These are phyloP conservation scores for Saccharomycopsis fibuligera DNA, from an alignment of 805 yeast genomes.

Conservation along the genomic window DNA sequence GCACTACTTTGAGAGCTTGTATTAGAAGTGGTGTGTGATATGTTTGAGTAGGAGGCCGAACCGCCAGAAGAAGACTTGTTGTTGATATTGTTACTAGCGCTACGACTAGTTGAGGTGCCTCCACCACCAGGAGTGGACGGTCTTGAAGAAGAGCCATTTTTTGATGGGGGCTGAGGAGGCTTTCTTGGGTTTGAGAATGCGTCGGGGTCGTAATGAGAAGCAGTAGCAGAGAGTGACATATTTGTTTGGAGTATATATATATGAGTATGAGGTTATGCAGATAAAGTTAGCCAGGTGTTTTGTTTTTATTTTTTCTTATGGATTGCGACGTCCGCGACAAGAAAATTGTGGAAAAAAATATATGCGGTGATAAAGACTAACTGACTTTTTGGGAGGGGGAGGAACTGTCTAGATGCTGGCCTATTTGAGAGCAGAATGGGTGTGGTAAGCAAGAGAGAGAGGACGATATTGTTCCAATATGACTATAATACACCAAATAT, in stretches of 20 bases:
- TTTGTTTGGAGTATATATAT: no score
- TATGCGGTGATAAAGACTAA: no score
- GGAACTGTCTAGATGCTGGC: no score
- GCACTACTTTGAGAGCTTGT: background rate
- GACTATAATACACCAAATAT: no score
- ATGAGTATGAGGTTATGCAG: no score
- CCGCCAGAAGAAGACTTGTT: background rate
- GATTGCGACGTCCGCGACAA: background rate
- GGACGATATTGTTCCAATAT: no score
- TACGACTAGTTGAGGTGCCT: background rate
- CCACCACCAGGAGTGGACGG: background rate
- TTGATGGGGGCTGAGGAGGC: constrained; percentile 21
- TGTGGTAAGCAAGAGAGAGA: no score
- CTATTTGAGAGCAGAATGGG: background rate
- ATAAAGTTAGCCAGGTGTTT: no score
- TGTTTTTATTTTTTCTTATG: background rate
- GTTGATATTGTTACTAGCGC: background rate
- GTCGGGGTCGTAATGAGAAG: constrained; percentile 16
- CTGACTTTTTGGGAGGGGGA: no score
- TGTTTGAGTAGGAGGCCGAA: background rate
- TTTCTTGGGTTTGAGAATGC: constrained; percentile 20
- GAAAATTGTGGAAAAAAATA: background rate
- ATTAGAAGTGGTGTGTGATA: background rate
- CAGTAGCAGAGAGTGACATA: constrained; percentile 19
- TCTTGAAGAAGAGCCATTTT: constrained; percentile 13